Base-by-base conservation (phyloP, 1,139 yeast genomes). In the Scheffersomyces cryptocercus region DNA sequence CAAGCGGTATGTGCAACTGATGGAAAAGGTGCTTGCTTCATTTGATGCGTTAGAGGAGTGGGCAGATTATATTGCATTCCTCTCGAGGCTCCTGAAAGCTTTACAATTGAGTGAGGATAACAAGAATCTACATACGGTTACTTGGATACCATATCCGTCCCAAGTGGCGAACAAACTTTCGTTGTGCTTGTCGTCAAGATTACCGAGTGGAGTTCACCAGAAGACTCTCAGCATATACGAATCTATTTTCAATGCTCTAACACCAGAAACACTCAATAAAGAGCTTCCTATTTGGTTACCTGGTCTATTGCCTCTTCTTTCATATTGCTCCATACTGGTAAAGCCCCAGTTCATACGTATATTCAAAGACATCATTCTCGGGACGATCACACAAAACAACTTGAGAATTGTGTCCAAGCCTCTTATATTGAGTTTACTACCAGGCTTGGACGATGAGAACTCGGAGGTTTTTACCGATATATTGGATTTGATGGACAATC, bases 11-110 rank as follows among this genome's bases (percentile, higher is more conserved):
- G 68, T 73, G 24, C 75, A 81, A 28, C 81, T 74, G 49, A 79
- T 90, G 5, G 96, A 88, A 46, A 81, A 85, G 50, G 90, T 95
- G 0, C 68, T 93, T 26, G 73, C 79, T 6, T 72, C 83, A n/a
- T 93, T 93, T 68, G 97, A 88, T 44, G 65, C 83, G n/a, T 84
- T 90, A 2, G 86, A 84, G 35, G 98, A 91, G 69, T 93, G 99
- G 99, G 98, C 99, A n/a, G 99, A 93, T 61, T 90, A 91, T 63
- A 93, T 93, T 46, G 85, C 97, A 15, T 90, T 89, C 61, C 70
- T 95, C 37, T 83, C 93, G 1, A 81, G 87, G 51, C 75, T 93
- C 10, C 82, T 84, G 49, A 88, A 89, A 61, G 84, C 93, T 0
- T 66, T 90, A 33, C 74, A 62, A 48, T 56, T 68, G 26, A 56